These are phyloP conservation scores for Plasmopara viticola DNA, from an alignment of 352 stramenopile species.

Conservation along the genomic window DNA sequence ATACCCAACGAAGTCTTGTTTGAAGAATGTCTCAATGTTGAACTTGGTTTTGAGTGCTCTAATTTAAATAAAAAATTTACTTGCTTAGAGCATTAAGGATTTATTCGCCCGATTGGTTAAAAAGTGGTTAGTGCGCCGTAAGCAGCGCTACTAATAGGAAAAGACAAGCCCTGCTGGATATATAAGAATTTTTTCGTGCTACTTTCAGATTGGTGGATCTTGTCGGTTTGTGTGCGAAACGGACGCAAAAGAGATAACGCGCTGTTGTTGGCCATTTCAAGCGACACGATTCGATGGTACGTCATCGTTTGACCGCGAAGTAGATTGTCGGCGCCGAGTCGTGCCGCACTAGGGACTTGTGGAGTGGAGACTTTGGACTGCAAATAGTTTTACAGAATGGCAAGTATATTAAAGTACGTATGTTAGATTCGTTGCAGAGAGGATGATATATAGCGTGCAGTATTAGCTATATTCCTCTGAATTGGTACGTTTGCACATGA, in stretches of 20 bases:
- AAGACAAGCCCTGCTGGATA: no score
- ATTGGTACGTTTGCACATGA: conserved; percentile 39
- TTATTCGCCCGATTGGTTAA: no score
- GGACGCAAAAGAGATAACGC: neutral
- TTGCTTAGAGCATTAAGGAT: no score
- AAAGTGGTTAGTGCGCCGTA: no score
- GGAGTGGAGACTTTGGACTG: no score
- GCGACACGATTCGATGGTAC: conserved; percentile 2
- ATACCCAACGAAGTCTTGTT: no score
- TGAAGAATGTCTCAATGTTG: no score
- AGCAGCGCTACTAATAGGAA: no score
- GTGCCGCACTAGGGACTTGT: conserved; percentile 3
- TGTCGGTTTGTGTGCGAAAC: neutral
- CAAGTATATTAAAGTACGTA: neutral
- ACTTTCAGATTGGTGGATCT: conserved; percentile 1
- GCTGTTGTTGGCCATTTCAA: neutral
- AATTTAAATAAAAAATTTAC: no score
- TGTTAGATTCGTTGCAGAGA: no score
- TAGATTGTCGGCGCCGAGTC: neutral
- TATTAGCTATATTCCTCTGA: conserved; percentile 6
- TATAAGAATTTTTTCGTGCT: no score
- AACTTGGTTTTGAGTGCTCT: no score
- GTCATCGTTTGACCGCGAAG: conserved; percentile 1
- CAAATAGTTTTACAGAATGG: neutral
- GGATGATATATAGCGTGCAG: neutral